phyloP scores from a whole-genome alignment of 768 basidiomycete species.

The Amanita fuliginea region DNA sequence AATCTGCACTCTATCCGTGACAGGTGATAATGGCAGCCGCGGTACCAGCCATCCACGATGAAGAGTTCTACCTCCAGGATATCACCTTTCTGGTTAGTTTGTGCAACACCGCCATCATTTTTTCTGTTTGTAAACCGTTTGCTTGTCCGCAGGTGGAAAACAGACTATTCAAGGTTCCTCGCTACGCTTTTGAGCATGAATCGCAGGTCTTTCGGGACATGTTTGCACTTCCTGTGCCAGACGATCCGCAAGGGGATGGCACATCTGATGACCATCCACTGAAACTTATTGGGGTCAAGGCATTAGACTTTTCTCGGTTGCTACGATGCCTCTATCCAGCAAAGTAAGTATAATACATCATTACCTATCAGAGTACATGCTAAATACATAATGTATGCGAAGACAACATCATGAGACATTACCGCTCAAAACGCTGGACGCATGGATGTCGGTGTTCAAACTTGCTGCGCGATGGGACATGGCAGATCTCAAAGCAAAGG shows the following conservation, averaged over 20 bases:
- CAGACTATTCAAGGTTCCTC: conserved; percentile 1
- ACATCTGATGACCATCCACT: conserved; percentile 11
- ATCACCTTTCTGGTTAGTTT: conserved; percentile 1
- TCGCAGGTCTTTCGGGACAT: conserved; percentile 3
- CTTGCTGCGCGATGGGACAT: conserved; percentile 26
- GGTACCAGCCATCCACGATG: not conserved
- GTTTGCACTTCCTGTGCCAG: conserved; percentile 1
- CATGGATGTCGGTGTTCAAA: conserved; percentile 23
- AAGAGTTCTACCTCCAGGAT: conserved; percentile 1
- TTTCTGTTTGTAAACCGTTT: not conserved
- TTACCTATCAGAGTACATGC: too few species aligned
- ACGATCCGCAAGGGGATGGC: conserved; percentile 2
- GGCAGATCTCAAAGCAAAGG: conserved; percentile 14
- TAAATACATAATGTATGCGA: not conserved
- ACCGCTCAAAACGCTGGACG: conserved; percentile 2
- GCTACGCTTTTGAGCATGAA: not conserved
- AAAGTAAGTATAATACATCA: not conserved
- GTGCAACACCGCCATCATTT: too few species aligned
- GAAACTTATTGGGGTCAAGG: conserved; percentile 8
- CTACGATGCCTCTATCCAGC: not conserved
- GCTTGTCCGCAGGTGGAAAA: not conserved
- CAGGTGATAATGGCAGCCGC: not conserved
- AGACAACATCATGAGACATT: not conserved
- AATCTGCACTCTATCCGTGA: too few species aligned
- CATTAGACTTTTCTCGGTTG: conserved; percentile 10